Conservation (phyloP, 352 stramenopile species). For the Phytophthora pinifolia region DNA sequence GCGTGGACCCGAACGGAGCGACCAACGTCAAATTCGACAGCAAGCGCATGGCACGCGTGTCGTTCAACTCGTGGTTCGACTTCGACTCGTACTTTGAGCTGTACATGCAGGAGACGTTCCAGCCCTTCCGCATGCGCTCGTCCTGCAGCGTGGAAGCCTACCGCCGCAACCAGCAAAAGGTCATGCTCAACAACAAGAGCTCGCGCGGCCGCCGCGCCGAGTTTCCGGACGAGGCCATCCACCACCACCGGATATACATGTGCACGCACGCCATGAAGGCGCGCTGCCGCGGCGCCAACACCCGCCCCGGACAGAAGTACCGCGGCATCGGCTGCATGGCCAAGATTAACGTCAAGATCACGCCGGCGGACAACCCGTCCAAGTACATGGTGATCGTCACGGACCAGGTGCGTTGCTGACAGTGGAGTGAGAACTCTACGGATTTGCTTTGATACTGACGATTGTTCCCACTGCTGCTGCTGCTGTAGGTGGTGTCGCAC, state of each 20-base stretch:
- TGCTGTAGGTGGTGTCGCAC: slow-evolving; percentile 72
- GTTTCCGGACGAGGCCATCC: slow-evolving; percentile 78
- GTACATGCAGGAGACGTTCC: slow-evolving; percentile 89
- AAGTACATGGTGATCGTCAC: slow-evolving; percentile 90
- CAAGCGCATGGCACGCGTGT: slow-evolving; percentile 83
- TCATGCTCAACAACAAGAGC: slow-evolving; percentile 89
- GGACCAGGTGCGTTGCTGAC: slow-evolving; percentile 55
- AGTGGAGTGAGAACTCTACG: neutral
- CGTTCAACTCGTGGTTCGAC: slow-evolving; percentile 88
- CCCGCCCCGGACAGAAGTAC: slow-evolving; percentile 78
- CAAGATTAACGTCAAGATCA: slow-evolving; percentile 90
- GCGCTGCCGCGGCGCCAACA: slow-evolving; percentile 72
- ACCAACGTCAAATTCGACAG: slow-evolving; percentile 59
- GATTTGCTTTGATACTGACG: slow-evolving; percentile 5
- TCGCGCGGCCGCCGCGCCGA: slow-evolving; percentile 75
- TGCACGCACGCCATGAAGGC: slow-evolving; percentile 88
- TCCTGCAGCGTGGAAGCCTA: slow-evolving; percentile 84
- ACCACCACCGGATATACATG: slow-evolving; percentile 90
- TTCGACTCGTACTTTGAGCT: slow-evolving; percentile 87
- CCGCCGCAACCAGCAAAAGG: slow-evolving; percentile 83
- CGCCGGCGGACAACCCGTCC: slow-evolving; percentile 70
- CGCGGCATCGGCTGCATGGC: slow-evolving; percentile 82
- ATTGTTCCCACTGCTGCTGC: slow-evolving; percentile 4
- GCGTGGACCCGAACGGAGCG: slow-evolving; percentile 16
- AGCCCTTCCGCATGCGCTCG: slow-evolving; percentile 86